Conservation (phyloP, 345 rosid genomes). For the Arabidopsis suecica region DNA sequence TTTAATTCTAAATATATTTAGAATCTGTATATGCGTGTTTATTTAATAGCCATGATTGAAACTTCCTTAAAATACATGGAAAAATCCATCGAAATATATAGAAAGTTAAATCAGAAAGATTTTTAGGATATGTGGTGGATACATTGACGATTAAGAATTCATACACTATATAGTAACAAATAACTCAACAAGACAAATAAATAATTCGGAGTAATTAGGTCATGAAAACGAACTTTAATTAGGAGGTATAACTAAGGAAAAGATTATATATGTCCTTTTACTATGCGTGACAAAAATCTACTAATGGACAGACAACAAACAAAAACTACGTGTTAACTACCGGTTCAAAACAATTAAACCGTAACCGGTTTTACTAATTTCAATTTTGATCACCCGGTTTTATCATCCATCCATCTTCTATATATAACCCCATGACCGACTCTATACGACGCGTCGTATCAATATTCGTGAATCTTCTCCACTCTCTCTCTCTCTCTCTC, state of each 20-base stretch:
- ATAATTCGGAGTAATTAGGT: constrained; percentile 19
- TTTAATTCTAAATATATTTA: background rate
- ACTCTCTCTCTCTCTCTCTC: constrained; percentile 8
- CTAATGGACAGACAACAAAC: constrained; percentile 35
- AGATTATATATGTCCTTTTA: constrained; percentile 8
- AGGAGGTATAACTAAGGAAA: constrained; percentile 3
- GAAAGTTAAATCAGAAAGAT: background rate
- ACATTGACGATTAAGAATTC: background rate
- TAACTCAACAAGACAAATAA: constrained; percentile 5
- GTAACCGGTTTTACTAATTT: background rate
- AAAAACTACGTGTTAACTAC: constrained; percentile 9
- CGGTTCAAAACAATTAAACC: constrained; percentile 19
- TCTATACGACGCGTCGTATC: constrained; percentile 34
- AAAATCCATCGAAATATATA: too few relatives aligned
- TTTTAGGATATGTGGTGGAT: background rate
- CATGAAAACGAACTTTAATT: constrained; percentile 23
- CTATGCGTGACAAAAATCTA: constrained; percentile 28
- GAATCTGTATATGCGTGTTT: background rate
- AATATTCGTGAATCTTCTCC: background rate
- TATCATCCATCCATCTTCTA: background rate
- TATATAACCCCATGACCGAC: constrained; percentile 36
- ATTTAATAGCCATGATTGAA: background rate
- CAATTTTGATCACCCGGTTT: constrained; percentile 22
- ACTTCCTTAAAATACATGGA: background rate
- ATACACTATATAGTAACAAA: background rate